phyloP scores from a whole-genome alignment of 306 rosid genomes.

The Pueraria montana region DNA sequence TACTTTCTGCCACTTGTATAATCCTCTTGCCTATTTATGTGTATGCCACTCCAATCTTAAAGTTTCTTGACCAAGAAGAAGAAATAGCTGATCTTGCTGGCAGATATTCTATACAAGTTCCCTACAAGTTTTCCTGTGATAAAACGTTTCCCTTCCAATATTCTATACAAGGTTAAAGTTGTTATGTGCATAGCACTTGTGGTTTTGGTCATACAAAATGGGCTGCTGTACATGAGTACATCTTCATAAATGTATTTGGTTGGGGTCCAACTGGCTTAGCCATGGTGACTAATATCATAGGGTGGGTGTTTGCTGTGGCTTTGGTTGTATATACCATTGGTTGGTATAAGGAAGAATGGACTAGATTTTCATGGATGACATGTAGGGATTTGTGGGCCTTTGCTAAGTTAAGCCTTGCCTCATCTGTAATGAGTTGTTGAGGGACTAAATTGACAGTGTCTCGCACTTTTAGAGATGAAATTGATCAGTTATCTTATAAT shows the following conservation, averaged over 20 bases:
- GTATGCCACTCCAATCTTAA: constrained; percentile 69
- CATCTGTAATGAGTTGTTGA: constrained; percentile 51
- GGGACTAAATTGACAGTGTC: no score
- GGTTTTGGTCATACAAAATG: constrained; percentile 54
- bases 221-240: constrained; percentile 56
- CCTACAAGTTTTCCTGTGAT: no score
- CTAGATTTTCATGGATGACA: constrained; percentile 70
- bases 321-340: constrained; percentile 58
- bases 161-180: no score
- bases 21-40: constrained; percentile 61
- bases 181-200: constrained; percentile 60
- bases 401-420: constrained; percentile 65
- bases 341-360: constrained; percentile 87
- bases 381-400: constrained; percentile 75
- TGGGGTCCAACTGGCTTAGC: constrained; percentile 75
- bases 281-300: constrained; percentile 58
- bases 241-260: constrained; percentile 57
- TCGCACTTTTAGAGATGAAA: no score
- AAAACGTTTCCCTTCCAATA: no score
- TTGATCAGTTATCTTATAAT: no score
- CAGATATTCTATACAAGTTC: no score
- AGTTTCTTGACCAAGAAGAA: constrained; percentile 71
- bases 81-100: no score
- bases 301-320: constrained; percentile 60
- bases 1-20: constrained; percentile 54